Evolutionary conservation across 306 rosid species (phyloP).

Genomic region (Sophora flavescens): DNA sequence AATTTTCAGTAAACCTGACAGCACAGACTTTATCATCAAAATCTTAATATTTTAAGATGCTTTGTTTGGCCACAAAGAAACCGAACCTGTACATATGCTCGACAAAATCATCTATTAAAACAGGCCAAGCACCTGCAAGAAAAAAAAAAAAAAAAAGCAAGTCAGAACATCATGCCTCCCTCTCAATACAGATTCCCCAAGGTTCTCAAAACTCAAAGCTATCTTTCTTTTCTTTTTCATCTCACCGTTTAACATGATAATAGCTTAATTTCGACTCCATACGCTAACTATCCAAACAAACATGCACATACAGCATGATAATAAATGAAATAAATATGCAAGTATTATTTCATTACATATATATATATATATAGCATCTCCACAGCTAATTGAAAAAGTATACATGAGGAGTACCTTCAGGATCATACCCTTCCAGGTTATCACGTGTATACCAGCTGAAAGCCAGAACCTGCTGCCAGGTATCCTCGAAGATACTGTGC

Average conservation of each 20-base stretch:
- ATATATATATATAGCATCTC: slow-evolving; percentile 8
- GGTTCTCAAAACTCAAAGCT: too few species aligned
- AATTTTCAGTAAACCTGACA: slow-evolving; percentile 29
- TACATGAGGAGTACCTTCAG: slow-evolving; percentile 73
- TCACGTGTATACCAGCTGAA: slow-evolving; percentile 91
- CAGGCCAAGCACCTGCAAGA: slow-evolving; percentile 98
- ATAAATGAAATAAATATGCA: slow-evolving; percentile 24
- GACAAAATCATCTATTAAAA: slow-evolving; percentile 92
- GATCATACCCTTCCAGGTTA: slow-evolving; percentile 91
- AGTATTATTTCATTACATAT: slow-evolving; percentile 13
- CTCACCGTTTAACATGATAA: slow-evolving; percentile 8
- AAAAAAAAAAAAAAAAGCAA: not conserved
- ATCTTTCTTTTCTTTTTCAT: not conserved
- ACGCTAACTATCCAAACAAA: not conserved
- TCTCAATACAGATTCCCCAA: not conserved
- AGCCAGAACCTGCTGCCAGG: slow-evolving; percentile 96
- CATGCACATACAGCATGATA: slow-evolving; percentile 23
- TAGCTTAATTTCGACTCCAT: slow-evolving; percentile 11
- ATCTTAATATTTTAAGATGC: slow-evolving; percentile 21
- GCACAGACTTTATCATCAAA: slow-evolving; percentile 28
- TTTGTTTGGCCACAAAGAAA: slow-evolving; percentile 41
- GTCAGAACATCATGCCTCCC: slow-evolving; percentile 15
- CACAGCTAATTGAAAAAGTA: slow-evolving; percentile 36
- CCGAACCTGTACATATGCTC: slow-evolving; percentile 96
- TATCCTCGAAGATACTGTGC: slow-evolving; percentile 94